These are phyloP conservation scores for Pisolithus microcarpus DNA, from an alignment of 768 basidiomycete genomes.

Conservation along the genomic window DNA sequence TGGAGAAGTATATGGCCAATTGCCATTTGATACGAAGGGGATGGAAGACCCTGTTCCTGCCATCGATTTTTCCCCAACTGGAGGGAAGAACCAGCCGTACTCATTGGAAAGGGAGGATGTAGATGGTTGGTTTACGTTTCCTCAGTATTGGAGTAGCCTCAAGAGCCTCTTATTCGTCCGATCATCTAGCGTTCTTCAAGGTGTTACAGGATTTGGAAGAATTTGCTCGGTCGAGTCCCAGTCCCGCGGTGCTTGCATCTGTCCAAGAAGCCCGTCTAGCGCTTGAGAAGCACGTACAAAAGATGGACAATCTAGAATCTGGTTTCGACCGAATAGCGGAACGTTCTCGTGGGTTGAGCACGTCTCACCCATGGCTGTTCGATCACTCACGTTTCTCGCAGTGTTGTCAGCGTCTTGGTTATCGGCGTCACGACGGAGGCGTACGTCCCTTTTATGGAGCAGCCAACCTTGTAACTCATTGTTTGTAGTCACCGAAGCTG, in stretches of 20 bases:
- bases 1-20: constrained; percentile 72
- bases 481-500: constrained; percentile 57
- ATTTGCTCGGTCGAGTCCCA: constrained; percentile 40
- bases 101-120: constrained; percentile 64
- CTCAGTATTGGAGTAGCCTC: neutral
- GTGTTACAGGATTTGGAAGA: constrained; percentile 61
- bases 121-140: constrained; percentile 44
- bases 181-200: constrained; percentile 46
- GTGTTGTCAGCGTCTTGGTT: constrained; percentile 74
- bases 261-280: constrained; percentile 53
- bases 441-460: constrained; percentile 38
- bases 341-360: constrained; percentile 54
- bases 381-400: constrained; percentile 22
- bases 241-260: constrained; percentile 44
- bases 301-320: constrained; percentile 73
- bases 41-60: constrained; percentile 76
- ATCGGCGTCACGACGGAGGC: constrained; percentile 58
- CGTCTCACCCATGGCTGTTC: neutral
- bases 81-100: constrained; percentile 55
- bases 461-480: constrained; percentile 5
- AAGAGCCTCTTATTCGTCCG: constrained; percentile 5
- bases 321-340: constrained; percentile 86
- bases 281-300: constrained; percentile 62
- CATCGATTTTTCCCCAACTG: constrained; percentile 72
- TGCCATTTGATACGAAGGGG: constrained; percentile 79